A percentile compares a stretch with the other conserved stretches of the same genome.
Conservation (phyloP, 768 basidiomycete genomes). For the Boletus pseudopeckii region DNA sequence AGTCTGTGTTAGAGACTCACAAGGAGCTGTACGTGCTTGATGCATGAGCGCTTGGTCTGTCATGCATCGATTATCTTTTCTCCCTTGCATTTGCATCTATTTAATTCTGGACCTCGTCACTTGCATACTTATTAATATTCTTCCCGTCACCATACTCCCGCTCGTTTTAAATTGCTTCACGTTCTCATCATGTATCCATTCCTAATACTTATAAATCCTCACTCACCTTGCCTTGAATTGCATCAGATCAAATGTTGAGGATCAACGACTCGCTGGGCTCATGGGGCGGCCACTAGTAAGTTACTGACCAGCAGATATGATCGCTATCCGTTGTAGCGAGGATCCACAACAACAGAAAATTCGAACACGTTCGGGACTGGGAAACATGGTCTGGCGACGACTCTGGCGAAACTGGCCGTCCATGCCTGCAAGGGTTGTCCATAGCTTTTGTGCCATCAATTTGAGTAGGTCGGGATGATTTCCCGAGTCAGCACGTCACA, state of each 20-base stretch:
- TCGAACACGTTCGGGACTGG: not conserved
- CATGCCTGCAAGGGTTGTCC: no score
- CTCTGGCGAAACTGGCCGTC: no score
- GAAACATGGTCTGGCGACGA: not conserved
- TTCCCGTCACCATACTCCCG: not conserved
- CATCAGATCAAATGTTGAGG: not conserved
- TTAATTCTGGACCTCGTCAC: not conserved
- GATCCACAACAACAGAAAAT: not conserved
- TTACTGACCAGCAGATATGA: not conserved
- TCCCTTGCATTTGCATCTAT: not conserved
- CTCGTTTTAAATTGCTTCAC: not conserved
- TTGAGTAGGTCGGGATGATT: no score
- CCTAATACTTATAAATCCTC: not conserved
- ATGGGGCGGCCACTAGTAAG: not conserved
- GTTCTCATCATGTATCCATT: not conserved
- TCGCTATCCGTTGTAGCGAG: not conserved
- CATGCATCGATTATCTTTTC: not conserved
- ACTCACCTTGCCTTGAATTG: not conserved
- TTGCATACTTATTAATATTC: not conserved
- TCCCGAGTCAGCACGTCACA: no score
- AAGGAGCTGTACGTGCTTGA: not conserved
- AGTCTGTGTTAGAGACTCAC: not conserved
- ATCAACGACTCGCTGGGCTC: no score
- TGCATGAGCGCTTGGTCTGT: not conserved
- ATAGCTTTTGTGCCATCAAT: no score